phyloP scores from a whole-genome alignment of 257 asterid genomes.

The Osmanthus fragrans region DNA sequence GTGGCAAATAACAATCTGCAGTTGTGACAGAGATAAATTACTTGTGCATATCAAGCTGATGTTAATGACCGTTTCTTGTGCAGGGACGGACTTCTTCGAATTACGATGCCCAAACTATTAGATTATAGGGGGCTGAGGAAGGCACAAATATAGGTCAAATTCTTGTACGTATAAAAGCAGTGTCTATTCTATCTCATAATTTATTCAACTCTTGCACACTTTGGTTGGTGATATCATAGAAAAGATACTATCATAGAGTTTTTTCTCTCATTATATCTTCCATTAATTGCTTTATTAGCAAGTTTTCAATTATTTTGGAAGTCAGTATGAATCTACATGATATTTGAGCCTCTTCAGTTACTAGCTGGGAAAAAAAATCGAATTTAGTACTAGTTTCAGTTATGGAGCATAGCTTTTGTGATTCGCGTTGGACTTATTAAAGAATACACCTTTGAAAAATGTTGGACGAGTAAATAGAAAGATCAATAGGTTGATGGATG shows the following conservation, averaged over 20 bases:
- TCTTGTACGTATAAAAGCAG: not conserved
- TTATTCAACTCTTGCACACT: not conserved
- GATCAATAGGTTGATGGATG: too few species aligned
- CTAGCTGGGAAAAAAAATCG: too few species aligned
- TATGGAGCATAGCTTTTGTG: too few species aligned
- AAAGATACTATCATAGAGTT: not conserved
- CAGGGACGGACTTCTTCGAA: conserved; percentile 73
- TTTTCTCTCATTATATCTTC: not conserved
- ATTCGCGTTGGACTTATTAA: too few species aligned
- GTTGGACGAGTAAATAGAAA: too few species aligned
- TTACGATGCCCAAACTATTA: conserved; percentile 58
- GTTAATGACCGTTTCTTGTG: conserved; percentile 19
- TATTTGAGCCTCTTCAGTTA: not conserved
- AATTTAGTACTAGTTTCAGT: too few species aligned
- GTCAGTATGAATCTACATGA: not conserved
- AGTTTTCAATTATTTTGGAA: not conserved
- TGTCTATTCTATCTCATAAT: not conserved
- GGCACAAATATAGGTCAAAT: conserved; percentile 34
- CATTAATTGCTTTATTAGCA: not conserved
- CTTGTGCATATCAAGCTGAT: not conserved
- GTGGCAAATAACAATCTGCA: not conserved
- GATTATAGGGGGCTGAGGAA: conserved; percentile 53
- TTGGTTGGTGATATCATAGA: not conserved
- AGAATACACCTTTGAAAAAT: too few species aligned
- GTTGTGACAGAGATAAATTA: not conserved